A percentile compares a stretch with the other conserved stretches of the same genome.
phyloP scores from a whole-genome alignment of 116 monocot species.

The Papilionanthe hybrid region DNA sequence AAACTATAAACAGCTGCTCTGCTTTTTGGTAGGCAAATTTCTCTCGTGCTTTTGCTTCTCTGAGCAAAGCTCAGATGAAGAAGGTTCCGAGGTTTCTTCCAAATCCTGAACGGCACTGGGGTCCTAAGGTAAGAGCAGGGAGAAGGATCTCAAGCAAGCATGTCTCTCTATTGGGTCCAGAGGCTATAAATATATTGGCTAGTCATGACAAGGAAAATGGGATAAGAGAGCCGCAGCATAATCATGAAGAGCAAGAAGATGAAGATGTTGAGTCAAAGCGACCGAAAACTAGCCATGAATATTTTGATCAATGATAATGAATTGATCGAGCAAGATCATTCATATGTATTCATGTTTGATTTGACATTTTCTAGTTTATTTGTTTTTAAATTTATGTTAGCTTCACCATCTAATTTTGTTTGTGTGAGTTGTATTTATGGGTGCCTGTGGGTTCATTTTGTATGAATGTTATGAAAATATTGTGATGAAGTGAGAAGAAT shows the following conservation, averaged over 20 bases:
- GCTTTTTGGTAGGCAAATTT: slow-evolving; percentile 62
- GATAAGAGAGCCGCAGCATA: background rate
- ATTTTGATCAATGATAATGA: background rate
- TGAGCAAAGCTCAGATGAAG: slow-evolving; percentile 81
- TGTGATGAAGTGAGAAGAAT: no score
- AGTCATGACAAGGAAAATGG: slow-evolving; percentile 7
- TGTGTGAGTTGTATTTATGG: no score
- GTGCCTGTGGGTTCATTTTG: no score
- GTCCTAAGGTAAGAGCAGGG: slow-evolving; percentile 81
- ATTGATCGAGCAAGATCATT: background rate
- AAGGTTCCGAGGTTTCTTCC: slow-evolving; percentile 77
- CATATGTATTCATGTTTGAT: background rate
- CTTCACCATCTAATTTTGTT: no score
- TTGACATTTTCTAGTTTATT: no score
- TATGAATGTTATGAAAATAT: no score
- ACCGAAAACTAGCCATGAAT: slow-evolving; percentile 35
- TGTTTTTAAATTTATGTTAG: no score
- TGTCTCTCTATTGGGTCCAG: slow-evolving; percentile 41
- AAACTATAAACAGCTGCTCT: background rate
- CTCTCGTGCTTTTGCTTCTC: slow-evolving; percentile 52
- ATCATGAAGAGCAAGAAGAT: background rate
- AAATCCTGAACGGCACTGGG: slow-evolving; percentile 88
- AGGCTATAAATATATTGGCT: slow-evolving; percentile 17
- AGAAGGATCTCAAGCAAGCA: slow-evolving; percentile 85
- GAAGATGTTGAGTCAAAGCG: slow-evolving; percentile 31